Percentiles rank a stretch among this genome's conserved stretches.
Evolutionary conservation across 371 early-diverging fungal genomes (phyloP).

Genomic region (Umbelopsis sp.): DNA sequence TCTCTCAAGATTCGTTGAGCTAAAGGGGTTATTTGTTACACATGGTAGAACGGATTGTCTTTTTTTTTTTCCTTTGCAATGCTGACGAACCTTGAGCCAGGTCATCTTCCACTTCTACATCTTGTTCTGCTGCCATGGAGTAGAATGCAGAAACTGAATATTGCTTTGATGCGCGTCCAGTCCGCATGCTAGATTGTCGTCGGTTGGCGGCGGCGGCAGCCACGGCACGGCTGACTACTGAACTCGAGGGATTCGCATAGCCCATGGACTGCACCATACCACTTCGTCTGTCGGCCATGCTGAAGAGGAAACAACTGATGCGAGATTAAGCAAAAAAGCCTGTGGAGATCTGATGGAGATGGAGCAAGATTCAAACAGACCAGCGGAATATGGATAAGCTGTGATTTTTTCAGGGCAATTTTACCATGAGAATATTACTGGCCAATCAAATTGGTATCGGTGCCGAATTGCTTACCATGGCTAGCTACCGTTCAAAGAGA

Average conservation of each 20-base stretch:
- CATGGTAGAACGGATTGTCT: not conserved
- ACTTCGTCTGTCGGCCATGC: constrained; percentile 48
- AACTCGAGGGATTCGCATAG: constrained; percentile 36
- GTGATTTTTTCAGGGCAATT: no score
- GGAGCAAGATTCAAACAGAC: not conserved
- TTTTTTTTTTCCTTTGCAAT: not conserved
- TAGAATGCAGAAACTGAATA: constrained; percentile 89
- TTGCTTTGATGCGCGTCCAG: constrained; percentile 55
- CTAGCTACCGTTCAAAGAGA: no score
- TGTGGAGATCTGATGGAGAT: not conserved
- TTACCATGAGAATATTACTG: no score
- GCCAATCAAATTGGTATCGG: no score
- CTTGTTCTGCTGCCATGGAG: constrained; percentile 94
- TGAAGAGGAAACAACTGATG: not conserved
- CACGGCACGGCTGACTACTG: constrained; percentile 47
- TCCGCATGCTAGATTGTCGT: constrained; percentile 45
- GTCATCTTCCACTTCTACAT: constrained; percentile 92
- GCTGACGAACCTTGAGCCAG: constrained; percentile 60
- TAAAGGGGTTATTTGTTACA: constrained; percentile 22
- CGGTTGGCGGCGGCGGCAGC: constrained; percentile 48
- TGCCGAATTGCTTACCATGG: no score
- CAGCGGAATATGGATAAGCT: not conserved
- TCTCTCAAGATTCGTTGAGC: constrained; percentile 88
- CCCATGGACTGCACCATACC: constrained; percentile 47
- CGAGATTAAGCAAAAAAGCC: not conserved